A percentile compares a stretch with the other conserved stretches of the same genome.
phyloP scores from a whole-genome alignment of 2,329 filamentous ascomycete species.

The Parastagonospora nodorum region DNA sequence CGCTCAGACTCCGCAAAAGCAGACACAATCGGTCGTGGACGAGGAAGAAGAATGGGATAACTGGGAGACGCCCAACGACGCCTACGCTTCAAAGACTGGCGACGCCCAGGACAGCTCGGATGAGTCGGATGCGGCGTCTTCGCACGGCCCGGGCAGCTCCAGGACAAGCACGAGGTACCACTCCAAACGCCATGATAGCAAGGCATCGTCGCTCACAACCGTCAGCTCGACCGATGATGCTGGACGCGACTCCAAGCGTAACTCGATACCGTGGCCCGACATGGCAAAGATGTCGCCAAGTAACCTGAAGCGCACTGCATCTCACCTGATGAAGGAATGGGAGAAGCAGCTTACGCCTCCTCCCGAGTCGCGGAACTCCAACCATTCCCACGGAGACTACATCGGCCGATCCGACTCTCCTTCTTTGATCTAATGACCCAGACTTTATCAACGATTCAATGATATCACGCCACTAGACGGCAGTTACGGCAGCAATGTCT shows the following conservation, averaged over 20 bases:
- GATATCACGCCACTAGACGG: constrained; percentile 38
- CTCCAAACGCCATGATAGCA: constrained; percentile 45
- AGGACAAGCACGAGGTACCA: constrained; percentile 60
- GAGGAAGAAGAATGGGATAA: constrained; percentile 61
- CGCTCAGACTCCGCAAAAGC: constrained; percentile 45
- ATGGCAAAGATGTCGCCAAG: constrained; percentile 74
- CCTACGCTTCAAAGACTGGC: constrained; percentile 42
- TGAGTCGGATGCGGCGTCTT: constrained; percentile 55
- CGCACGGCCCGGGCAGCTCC: constrained; percentile 54
- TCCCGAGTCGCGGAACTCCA: constrained; percentile 37
- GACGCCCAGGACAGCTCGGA: constrained; percentile 51
- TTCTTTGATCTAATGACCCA: constrained; percentile 24
- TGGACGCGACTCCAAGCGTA: constrained; percentile 39
- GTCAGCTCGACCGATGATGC: constrained; percentile 35
- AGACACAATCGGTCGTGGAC: constrained; percentile 43
- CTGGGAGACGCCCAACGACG: constrained; percentile 58
- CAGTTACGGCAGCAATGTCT: constrained; percentile 31
- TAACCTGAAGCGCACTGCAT: constrained; percentile 81
- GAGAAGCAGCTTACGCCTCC: constrained; percentile 73
- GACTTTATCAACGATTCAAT: constrained; percentile 27
- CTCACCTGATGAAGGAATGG: constrained; percentile 87
- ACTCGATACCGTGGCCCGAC: constrained; percentile 66
- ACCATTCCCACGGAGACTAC: constrained; percentile 43
- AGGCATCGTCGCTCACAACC: constrained; percentile 42
- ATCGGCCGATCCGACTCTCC: constrained; percentile 38